Evolutionary conservation across 2,329 filamentous ascomycete genomes (phyloP), one percentile per base, ranked within the genome.

Genomic region (Aspergillus fumigatus): DNA sequence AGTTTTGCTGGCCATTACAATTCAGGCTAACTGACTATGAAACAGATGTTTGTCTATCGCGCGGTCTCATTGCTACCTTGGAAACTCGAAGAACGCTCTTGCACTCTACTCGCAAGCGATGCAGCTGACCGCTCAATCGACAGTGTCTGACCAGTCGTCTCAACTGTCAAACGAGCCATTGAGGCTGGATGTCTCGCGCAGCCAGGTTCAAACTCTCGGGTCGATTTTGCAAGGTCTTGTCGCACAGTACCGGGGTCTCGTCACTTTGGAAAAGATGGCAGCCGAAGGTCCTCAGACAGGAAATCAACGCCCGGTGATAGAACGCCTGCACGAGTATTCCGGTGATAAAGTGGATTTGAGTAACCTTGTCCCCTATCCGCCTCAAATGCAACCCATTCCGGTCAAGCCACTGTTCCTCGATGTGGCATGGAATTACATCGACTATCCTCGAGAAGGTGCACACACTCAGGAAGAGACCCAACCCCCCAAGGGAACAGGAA

Each of bases 331-430:
- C 64, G 85, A 89, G 61, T 97, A 92, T 70, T 89, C 90, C 1
- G 75, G 80, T 3, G 83, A 83, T 26, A 85, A 83, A 32, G 83
- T 91, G 9, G 86, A 96, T 70, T 79, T 97, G 26, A 80, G 80
- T 45, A 93, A 93, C 63, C 78, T 99, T 26, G 92, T 97, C 49
- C 84, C 86, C 4, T 97, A 92, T 73, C 94, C 94, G 11, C 92
- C 93, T 1, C 89, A 86, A 69, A 78, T 97, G 63, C 85, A 90
- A 59, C 82, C 88, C 1, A 85, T 97, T 41, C 92, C 94, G 0
- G 88, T 96, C 52, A 99, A 99, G 79, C 94, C 94, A 27, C 81
- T 97, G 35, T 97, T 97, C 80, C 84, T 97, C 57, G 94, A 99
- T 70, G 88, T 96, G 7, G 94, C 94, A 9, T 99, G 91, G 89